Evolutionary conservation across 257 asterid genomes (phyloP).

Genomic region (Anisodus acutangulus): DNA sequence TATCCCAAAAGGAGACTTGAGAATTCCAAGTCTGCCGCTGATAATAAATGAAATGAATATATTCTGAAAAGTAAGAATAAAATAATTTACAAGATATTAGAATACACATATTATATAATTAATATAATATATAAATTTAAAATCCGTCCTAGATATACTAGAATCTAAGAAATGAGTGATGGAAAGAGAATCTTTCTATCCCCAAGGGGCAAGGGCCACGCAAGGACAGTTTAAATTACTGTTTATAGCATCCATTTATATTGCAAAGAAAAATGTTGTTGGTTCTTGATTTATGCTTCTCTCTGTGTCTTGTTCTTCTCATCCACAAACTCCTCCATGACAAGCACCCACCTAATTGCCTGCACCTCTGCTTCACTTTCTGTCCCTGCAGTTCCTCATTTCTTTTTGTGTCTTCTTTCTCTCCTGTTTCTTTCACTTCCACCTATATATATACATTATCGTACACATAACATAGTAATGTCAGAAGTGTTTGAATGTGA

Average conservation of each 20-base stretch:
- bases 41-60: too few relatives aligned
- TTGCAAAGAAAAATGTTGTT: constrained; percentile 18
- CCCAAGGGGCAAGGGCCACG: neutral
- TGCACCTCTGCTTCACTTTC: neutral
- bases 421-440: constrained; percentile 11
- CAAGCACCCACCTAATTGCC: constrained; percentile 20
- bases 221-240: neutral
- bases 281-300: constrained; percentile 7
- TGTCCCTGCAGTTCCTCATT: neutral
- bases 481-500: neutral
- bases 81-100: neutral
- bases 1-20: too few relatives aligned
- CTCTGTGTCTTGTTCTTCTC: constrained; percentile 25
- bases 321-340: constrained; percentile 27
- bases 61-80: neutral
- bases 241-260: constrained; percentile 16
- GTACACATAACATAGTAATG: neutral
- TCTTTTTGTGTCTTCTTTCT: constrained; percentile 12
- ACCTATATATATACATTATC: neutral
- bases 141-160: neutral
- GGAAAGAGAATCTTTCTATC: constrained; percentile 25
- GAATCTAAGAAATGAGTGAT: neutral
- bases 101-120: neutral
- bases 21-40: too few relatives aligned
- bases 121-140: neutral